Conservation (phyloP, 1,284 basidiomycete genomes). For the Naganishia sp. region DNA sequence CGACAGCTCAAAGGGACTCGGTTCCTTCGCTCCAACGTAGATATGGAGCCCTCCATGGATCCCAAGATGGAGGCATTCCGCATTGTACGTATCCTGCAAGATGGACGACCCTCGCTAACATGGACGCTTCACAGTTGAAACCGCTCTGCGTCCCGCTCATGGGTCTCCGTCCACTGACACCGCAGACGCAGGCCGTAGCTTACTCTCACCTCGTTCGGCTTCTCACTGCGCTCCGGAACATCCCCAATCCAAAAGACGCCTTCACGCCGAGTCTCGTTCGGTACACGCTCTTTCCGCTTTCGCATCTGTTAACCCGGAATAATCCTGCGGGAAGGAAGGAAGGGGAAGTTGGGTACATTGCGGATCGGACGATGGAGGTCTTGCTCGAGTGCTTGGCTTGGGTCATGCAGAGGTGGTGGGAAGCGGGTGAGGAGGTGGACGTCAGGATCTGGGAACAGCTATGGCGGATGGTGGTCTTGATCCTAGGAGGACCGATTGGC, state of each 20-base stretch:
- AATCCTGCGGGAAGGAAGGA: slow-evolving; percentile 52
- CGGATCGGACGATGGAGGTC: slow-evolving; percentile 76
- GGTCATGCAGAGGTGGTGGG: slow-evolving; percentile 76
- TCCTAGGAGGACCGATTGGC: slow-evolving; percentile 55
- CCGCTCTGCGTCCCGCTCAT: slow-evolving; percentile 32
- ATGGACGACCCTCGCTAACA: background rate
- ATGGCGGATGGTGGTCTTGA: slow-evolving; percentile 74
- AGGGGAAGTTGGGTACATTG: background rate
- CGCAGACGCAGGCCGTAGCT: slow-evolving; percentile 2
- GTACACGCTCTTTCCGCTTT: slow-evolving; percentile 83
- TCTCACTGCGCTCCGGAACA: slow-evolving; percentile 63
- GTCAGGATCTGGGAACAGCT: slow-evolving; percentile 73
- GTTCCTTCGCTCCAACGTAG: background rate
- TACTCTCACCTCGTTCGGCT: slow-evolving; percentile 62
- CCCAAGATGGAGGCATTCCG: slow-evolving; percentile 20
- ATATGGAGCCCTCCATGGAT: background rate
- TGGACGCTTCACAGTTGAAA: slow-evolving; percentile 23
- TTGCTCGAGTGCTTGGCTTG: slow-evolving; percentile 64
- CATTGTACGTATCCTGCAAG: background rate
- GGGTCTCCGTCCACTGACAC: slow-evolving; percentile 23
- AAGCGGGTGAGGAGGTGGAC: slow-evolving; percentile 60
- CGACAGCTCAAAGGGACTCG: no score
- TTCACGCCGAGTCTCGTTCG: slow-evolving; percentile 69
- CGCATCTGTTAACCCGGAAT: slow-evolving; percentile 75
- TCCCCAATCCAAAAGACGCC: slow-evolving; percentile 55